Evolutionary conservation across 345 rosid species (phyloP).

Genomic region (Rhizophora apiculata): DNA sequence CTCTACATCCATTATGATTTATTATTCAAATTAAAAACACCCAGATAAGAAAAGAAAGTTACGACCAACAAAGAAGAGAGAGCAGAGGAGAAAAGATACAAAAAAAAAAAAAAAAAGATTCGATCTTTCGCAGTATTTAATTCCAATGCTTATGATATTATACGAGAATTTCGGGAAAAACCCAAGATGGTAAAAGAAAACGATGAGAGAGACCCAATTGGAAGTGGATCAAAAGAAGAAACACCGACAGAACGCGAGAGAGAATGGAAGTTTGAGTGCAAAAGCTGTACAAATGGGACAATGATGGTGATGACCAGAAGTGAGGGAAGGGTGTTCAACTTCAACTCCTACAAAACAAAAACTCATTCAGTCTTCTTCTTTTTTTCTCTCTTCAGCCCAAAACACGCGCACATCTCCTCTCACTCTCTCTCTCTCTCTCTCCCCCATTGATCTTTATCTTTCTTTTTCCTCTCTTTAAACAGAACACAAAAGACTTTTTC

Average conservation of each 20-base stretch:
- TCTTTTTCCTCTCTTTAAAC: slow-evolving; percentile 26
- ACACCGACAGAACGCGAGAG: slow-evolving; percentile 17
- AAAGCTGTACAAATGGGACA: slow-evolving; percentile 31
- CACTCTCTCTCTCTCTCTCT: slow-evolving; percentile 12
- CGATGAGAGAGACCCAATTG: background rate
- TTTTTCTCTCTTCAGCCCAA: background rate
- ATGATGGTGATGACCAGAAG: slow-evolving; percentile 41
- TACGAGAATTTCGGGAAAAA: slow-evolving; percentile 16
- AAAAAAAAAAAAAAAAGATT: slow-evolving; percentile 6
- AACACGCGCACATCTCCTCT: background rate
- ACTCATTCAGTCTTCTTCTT: background rate
- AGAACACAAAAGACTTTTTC: slow-evolving; percentile 17
- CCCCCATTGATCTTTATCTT: slow-evolving; percentile 30
- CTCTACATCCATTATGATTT: slow-evolving; percentile 35
- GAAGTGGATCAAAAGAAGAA: background rate
- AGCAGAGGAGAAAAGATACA: background rate
- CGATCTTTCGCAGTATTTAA: background rate
- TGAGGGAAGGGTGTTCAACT: slow-evolving; percentile 7
- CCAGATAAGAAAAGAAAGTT: background rate
- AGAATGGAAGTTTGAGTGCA: slow-evolving; percentile 4
- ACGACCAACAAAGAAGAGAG: slow-evolving; percentile 9
- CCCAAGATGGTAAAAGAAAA: slow-evolving; percentile 15
- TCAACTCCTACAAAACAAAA: slow-evolving; percentile 27
- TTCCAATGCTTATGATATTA: background rate
- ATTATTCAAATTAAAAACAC: slow-evolving; percentile 7